Evolutionary conservation across 225 moss, liverwort and hornwort genomes (phyloP).

Genomic region (Lunularia cruciata): DNA sequence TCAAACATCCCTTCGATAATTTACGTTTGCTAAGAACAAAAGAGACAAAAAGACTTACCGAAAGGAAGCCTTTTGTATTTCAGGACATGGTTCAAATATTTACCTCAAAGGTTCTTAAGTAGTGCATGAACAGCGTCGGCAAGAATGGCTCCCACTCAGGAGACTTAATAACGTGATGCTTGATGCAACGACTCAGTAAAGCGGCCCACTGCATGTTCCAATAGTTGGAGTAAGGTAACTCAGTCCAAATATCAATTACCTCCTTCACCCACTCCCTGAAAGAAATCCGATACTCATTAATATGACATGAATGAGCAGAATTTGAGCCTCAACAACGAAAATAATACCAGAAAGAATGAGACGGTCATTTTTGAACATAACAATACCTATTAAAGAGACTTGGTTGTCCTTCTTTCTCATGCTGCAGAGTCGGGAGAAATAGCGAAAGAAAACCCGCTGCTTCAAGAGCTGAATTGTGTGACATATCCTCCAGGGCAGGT

Average conservation of each 20-base stretch:
- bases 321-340: not conserved
- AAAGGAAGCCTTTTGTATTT: not conserved
- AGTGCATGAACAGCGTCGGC: constrained; percentile 64
- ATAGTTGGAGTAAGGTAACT: constrained; percentile 68
- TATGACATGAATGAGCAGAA: not conserved
- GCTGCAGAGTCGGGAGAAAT: constrained; percentile 58
- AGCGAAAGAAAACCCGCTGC: constrained; percentile 78
- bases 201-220: constrained; percentile 86
- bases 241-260: constrained; percentile 61
- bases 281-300: constrained; percentile 8
- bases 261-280: constrained; percentile 72
- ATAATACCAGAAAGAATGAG: not conserved
- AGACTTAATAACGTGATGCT: constrained; percentile 43
- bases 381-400: constrained; percentile 54
- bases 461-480: constrained; percentile 76
- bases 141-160: constrained; percentile 72
- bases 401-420: constrained; percentile 42
- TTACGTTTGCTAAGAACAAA: not conserved
- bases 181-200: constrained; percentile 71
- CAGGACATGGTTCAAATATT: not conserved
- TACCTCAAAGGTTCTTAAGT: constrained; percentile 78
- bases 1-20: not conserved
- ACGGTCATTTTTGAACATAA: not conserved
- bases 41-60: not conserved
- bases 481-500: constrained; percentile 67